Base-by-base conservation (phyloP, 139 green algal species). In the Chlorella sp. region DNA sequence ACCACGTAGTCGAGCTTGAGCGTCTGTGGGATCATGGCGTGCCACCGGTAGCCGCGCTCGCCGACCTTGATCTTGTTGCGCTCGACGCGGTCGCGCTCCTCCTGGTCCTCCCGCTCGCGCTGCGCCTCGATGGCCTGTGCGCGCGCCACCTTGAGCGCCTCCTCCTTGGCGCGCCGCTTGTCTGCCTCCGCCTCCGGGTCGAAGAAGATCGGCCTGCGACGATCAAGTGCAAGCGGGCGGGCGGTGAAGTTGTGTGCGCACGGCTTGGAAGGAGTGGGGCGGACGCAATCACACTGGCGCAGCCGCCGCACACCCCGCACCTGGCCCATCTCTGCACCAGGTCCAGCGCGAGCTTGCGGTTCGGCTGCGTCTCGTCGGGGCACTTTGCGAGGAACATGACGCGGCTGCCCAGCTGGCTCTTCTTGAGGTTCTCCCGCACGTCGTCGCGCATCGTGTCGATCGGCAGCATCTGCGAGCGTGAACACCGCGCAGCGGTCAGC, bases 381-480 rank as follows among this genome's bases (percentile, higher is more conserved):
- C 74, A 81, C 68, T 75, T 77, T 67, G 67, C 64, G 64, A 86
- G 74, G 74, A 86, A 83, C 81, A 86, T 81, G 42, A 86, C 70
- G 59, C 75, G 67, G 34, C 69, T 76, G 32, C 77, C 81, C 49
- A 83, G 59, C 77, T 81, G 70, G 2, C 55, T 75, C 66, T 79
- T 72, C 61, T 79, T 79, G 20, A 86, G 61, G 51, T 77, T 79
- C 32, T 73, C 71, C 72, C 77, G 79, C 33, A 80, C 72, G 55
- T 81, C 74, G 31, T 84, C 81, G n/a, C 72, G n/a, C 2, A 6
- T 36, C 2, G 81, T 83, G 81, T 86, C 81, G n/a, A 86, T 81
- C 5, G 77, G 77, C 67, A 86, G 74, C 22, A n/a, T 36, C 78
- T 80, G 62, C 66, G 68, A 17, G 2, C 5, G 32, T 29, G n/a